phyloP scores from a whole-genome alignment of 495 filamentous ascomycete genomes.

The Hamigera avellanea region DNA sequence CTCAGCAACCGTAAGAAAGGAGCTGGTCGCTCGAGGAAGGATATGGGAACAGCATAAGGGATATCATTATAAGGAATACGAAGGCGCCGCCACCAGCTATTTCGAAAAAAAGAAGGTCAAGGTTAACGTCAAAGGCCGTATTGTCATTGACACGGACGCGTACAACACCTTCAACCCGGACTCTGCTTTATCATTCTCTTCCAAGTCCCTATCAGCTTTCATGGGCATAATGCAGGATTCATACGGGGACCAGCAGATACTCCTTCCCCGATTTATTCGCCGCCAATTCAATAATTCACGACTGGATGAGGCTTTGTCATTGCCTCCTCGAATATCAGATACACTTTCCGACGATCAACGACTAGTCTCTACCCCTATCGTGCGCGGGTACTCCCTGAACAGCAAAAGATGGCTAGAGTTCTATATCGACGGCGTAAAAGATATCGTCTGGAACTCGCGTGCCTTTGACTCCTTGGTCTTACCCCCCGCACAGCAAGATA shows the following conservation, averaged over 20 bases:
- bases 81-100: slow-evolving; percentile 32
- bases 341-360: no score
- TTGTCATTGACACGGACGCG: slow-evolving; percentile 43
- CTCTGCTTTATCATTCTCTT: slow-evolving; percentile 12
- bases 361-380: no score
- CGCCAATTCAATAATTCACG: no score
- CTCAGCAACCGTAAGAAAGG: slow-evolving; percentile 8
- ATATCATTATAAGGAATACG: slow-evolving; percentile 50
- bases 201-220: no score
- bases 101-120: slow-evolving; percentile 19
- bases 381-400: no score
- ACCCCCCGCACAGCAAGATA: slow-evolving; percentile 9
- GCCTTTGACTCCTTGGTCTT: slow-evolving; percentile 48
- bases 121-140: slow-evolving; percentile 39
- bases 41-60: slow-evolving; percentile 44
- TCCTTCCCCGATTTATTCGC: no score
- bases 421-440: slow-evolving; percentile 20
- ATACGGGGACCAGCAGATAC: no score
- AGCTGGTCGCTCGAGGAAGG: slow-evolving; percentile 34
- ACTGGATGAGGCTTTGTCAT: no score
- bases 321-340: no score
- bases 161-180: slow-evolving; percentile 25
- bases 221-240: no score
- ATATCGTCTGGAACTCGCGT: slow-evolving; percentile 39
- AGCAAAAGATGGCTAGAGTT: no score